Evolutionary conservation across 495 filamentous ascomycete species (phyloP).

Genomic region (Tuber indicum): DNA sequence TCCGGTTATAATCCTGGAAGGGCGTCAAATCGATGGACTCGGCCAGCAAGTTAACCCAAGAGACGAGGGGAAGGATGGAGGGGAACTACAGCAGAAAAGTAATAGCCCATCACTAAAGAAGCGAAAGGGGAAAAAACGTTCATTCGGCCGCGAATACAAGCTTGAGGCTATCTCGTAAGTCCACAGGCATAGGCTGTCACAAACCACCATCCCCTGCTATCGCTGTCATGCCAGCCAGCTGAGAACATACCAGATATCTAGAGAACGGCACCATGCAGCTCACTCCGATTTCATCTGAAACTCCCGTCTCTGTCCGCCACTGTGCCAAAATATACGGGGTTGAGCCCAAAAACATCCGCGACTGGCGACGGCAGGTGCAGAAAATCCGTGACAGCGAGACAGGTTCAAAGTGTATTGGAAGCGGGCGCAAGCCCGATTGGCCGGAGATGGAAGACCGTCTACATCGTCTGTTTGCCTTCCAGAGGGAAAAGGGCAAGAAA

Average conservation of each 20-base stretch:
- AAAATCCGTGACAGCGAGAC: conserved; percentile 32
- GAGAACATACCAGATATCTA: conserved; percentile 26
- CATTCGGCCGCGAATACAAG: conserved; percentile 37
- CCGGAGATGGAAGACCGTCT: conserved; percentile 34
- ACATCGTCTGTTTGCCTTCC: conserved; percentile 30
- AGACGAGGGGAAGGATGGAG: conserved; percentile 12
- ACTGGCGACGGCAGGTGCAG: conserved; percentile 34
- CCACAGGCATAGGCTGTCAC: conserved; percentile 1
- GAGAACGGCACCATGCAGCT: conserved; percentile 36
- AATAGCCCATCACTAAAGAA: conserved; percentile 14
- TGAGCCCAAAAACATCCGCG: conserved; percentile 35
- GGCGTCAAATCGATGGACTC: neutral
- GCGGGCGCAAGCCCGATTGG: conserved; percentile 36
- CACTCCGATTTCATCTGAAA: conserved; percentile 22
- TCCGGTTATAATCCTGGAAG: neutral
- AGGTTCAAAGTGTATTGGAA: conserved; percentile 34
- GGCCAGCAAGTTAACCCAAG: conserved; percentile 16
- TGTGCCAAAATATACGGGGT: conserved; percentile 35
- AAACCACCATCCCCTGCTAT: neutral
- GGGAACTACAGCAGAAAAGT: conserved; percentile 5
- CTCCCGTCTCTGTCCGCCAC: conserved; percentile 33
- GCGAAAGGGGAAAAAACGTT: conserved; percentile 29
- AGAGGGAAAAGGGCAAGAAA: conserved; percentile 19
- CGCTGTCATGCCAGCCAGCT: neutral
- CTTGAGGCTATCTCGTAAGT: conserved; percentile 36